Percentiles rank a stretch among this genome's conserved stretches.
phyloP scores from a whole-genome alignment of 2,329 filamentous ascomycete genomes.

The Immersiporthe knoxdaviesiana region DNA sequence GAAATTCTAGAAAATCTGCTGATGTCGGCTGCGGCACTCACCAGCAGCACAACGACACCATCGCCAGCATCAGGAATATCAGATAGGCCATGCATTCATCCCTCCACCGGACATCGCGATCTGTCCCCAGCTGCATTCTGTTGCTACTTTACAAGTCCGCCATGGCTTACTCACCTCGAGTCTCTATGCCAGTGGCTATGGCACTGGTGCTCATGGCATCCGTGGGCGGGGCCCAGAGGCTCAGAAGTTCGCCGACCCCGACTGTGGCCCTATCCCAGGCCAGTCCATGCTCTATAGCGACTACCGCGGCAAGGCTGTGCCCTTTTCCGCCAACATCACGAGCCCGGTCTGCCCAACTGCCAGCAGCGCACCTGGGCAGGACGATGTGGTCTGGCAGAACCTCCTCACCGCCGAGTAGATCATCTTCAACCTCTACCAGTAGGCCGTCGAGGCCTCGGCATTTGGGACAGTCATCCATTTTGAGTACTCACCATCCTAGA shows the following conservation, averaged over 20 bases:
- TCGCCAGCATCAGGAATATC: not conserved
- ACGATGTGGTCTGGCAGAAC: constrained; percentile 50
- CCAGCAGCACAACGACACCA: not conserved
- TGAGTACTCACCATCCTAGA: too few species aligned
- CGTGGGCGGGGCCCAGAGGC: not conserved
- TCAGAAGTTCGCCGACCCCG: constrained; percentile 9
- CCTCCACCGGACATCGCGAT: not conserved
- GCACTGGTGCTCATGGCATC: not conserved
- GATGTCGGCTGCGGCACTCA: not conserved
- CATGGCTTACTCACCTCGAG: not conserved
- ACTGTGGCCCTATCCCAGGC: constrained; percentile 12
- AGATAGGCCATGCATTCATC: not conserved
- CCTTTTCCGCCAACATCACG: constrained; percentile 44
- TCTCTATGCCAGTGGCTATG: not conserved
- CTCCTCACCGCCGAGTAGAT: constrained; percentile 49
- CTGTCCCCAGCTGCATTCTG: not conserved
- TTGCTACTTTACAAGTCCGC: not conserved
- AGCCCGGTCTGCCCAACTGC: constrained; percentile 37
- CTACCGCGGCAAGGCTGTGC: constrained; percentile 38
- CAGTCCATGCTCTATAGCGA: constrained; percentile 37
- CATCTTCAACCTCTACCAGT: constrained; percentile 49
- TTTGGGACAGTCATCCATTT: too few species aligned
- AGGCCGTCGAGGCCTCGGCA: constrained; percentile 40
- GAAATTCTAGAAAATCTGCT: not conserved
- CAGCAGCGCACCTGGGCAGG: constrained; percentile 36